Conservation (phyloP, 768 basidiomycete genomes). For the Termitomyces eurrhizus region DNA sequence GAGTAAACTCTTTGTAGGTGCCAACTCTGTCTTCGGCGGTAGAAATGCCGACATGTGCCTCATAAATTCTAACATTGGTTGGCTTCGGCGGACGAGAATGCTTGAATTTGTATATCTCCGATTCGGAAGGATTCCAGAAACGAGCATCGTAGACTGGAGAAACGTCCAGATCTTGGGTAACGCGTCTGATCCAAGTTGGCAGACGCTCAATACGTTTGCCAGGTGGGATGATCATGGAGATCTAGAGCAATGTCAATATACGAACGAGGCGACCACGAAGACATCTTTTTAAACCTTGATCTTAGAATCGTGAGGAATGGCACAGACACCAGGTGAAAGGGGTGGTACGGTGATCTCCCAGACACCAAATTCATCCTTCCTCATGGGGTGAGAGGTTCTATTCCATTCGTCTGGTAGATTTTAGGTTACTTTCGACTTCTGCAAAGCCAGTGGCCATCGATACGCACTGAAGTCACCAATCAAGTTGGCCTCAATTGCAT, state of each 20-base stretch:
- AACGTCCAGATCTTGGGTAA: constrained; percentile 87
- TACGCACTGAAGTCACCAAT: constrained; percentile 96
- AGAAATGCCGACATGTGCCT: constrained; percentile 98
- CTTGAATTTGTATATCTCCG: constrained; percentile 77
- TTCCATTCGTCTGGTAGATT: constrained; percentile 74
- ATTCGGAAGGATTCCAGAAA: constrained; percentile 94
- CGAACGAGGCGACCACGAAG: constrained; percentile 2
- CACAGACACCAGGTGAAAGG: constrained; percentile 59
- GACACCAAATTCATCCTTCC: constrained; percentile 77
- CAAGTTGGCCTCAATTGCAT: constrained; percentile 74
- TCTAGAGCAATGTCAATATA: constrained; percentile 42
- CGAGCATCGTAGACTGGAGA: constrained; percentile 94
- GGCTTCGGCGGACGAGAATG: constrained; percentile 67
- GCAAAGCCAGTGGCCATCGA: constrained; percentile 5
- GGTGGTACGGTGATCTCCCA: constrained; percentile 85
- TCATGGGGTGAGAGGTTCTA: constrained; percentile 82
- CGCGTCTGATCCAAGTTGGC: constrained; percentile 92
- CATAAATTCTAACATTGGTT: constrained; percentile 77
- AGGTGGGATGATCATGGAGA: constrained; percentile 83
- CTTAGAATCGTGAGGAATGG: constrained; percentile 93
- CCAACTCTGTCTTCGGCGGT: constrained; percentile 85
- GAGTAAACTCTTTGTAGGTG: constrained; percentile 94
- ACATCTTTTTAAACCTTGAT: constrained; percentile 62
- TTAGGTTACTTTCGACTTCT: constrained; percentile 1
- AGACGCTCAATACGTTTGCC: constrained; percentile 86